Base-by-base conservation (phyloP, 495 filamentous ascomycete genomes). In the Hypoxylon trugodes region DNA sequence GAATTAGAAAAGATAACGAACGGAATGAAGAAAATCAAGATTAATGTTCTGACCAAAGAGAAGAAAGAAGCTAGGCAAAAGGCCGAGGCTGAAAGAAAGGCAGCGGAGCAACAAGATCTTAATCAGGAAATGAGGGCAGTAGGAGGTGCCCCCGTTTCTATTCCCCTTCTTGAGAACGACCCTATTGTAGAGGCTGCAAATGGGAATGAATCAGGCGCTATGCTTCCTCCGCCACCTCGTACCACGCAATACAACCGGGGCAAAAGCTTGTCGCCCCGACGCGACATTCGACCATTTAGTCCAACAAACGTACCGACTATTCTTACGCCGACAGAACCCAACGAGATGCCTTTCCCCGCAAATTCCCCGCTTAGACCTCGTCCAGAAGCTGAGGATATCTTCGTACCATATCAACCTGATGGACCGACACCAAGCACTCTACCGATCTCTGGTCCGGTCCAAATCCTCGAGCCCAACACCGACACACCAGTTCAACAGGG, bases 1-100 rank as follows among this genome's bases (percentile, higher is more conserved):
- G 56, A 81, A 73, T 70, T 93, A 16, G 89, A 93, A 45, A 77
- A 74, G 16, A 74, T 95, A 25, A 82, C 89, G 0, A 78, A 81
- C n/a, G 85, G 85, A 9, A 81, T 94, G 72, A 88, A 88, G 66
- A 89, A 86, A 63, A 87, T 96, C 63, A 93, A 88, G 66, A 79
- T 96, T 42, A 90, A 87, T 37, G 78, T 94, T 35, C 79, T 90
- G 0, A 85, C 89, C 0, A 85, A 88, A 19, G 86, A 91, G 54
- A 87, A 91, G 68, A 82, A 88, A 51, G 89, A 90, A 28, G 83
- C 83, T 4, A 71, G 73, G 3, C 69, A 79, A 32, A 73, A 68
- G 38, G 75, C 73, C 10, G 72, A 74, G 40, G 54, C 69, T 24
- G 61, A 63, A 54, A 51, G 64, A 9, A 53, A 16, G 15, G 32